Conservation (phyloP, 129 eudicot species). For the Solidago caesia region DNA sequence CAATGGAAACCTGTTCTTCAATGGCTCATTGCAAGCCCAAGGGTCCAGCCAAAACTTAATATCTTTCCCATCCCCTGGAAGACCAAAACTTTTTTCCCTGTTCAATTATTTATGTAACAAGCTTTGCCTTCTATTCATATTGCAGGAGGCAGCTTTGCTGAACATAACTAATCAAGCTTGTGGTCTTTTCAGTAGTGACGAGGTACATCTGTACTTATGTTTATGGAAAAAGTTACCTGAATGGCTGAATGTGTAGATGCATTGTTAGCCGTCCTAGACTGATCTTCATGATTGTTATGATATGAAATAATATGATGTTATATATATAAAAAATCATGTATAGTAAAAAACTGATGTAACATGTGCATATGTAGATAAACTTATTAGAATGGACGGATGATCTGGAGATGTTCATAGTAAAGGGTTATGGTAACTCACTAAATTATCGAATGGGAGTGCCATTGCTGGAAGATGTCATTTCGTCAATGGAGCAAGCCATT, state of each 20-base stretch:
- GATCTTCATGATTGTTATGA: constrained; percentile 4
- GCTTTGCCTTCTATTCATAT: constrained; percentile 5
- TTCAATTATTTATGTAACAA: background rate
- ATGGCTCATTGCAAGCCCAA: no score
- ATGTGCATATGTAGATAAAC: constrained; percentile 45
- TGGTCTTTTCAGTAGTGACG: constrained; percentile 69
- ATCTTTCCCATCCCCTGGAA: no score
- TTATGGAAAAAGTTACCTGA: background rate
- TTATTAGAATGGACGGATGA: constrained; percentile 98
- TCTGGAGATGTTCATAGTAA: constrained; percentile 75
- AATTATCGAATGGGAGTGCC: constrained; percentile 99
- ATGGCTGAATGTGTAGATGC: constrained; percentile 2
- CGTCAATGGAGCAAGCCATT: constrained; percentile 89
- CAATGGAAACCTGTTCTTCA: no score
- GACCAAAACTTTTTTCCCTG: no score
- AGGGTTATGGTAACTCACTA: constrained; percentile 91
- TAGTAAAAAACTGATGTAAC: constrained; percentile 16
- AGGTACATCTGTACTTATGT: constrained; percentile 50
- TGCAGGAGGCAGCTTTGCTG: constrained; percentile 83
- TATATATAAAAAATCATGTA: background rate
- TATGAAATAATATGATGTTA: background rate
- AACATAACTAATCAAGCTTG: constrained; percentile 86
- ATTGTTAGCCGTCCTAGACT: constrained; percentile 5
- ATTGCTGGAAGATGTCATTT: constrained; percentile 75
- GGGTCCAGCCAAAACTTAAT: no score